Conservation (phyloP, 345 rosid species). For the Aegle marmelos region DNA sequence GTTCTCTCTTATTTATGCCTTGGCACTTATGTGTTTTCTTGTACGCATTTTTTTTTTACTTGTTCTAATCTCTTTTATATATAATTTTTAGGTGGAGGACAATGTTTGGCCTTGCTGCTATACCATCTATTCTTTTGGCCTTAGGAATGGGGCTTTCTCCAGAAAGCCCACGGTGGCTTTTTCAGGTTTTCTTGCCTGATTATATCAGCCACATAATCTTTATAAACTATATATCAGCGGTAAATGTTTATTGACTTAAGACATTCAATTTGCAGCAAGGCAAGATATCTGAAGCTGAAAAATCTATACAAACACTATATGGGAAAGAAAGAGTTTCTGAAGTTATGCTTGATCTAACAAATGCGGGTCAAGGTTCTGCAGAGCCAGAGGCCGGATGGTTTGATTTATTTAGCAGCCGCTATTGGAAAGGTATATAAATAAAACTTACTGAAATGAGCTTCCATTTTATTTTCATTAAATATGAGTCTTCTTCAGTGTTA, state of each 20-base stretch:
- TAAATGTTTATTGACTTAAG: neutral
- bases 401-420: slow-evolving; percentile 89
- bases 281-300: slow-evolving; percentile 72
- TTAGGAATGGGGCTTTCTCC: slow-evolving; percentile 91
- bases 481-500: neutral
- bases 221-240: slow-evolving; percentile 1
- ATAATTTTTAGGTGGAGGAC: slow-evolving; percentile 85
- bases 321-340: slow-evolving; percentile 92
- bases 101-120: slow-evolving; percentile 82
- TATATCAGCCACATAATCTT: neutral
- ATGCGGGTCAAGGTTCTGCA: slow-evolving; percentile 61
- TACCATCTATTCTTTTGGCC: slow-evolving; percentile 85
- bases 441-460: slow-evolving; percentile 2
- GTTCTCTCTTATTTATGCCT: neutral
- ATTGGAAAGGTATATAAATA: slow-evolving; percentile 73
- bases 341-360: slow-evolving; percentile 70
- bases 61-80: slow-evolving; percentile 8
- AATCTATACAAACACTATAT: slow-evolving; percentile 68
- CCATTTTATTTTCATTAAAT: neutral
- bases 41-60: neutral
- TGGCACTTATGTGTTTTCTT: neutral
- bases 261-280: slow-evolving; percentile 66
- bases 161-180: slow-evolving; percentile 99
- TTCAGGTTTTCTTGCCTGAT: slow-evolving; percentile 57
- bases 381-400: slow-evolving; percentile 99